phyloP scores from a whole-genome alignment of 2,329 filamentous ascomycete genomes.

The Cladorrhinum sp. region DNA sequence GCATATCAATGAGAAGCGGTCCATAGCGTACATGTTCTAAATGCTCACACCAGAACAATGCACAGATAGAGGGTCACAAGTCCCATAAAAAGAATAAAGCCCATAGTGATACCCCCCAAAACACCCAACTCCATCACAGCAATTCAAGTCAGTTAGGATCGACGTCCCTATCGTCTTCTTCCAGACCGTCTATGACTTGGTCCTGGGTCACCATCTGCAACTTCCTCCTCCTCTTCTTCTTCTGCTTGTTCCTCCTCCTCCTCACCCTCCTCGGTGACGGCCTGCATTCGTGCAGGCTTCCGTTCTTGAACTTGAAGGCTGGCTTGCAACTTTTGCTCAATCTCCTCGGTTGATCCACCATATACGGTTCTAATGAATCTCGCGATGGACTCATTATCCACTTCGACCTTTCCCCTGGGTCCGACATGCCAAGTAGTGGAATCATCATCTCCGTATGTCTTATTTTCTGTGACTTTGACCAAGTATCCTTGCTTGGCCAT shows the following conservation, averaged over 20 bases:
- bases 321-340: conserved; percentile 57
- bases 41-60: neutral
- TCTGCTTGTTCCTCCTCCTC: conserved; percentile 21
- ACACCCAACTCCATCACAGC: neutral
- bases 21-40: neutral
- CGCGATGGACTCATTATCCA: conserved; percentile 72
- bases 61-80: neutral
- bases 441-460: conserved; percentile 64
- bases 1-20: too few species aligned
- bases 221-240: conserved; percentile 16
- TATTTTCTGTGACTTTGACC: conserved; percentile 66
- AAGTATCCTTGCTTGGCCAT: conserved; percentile 84
- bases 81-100: conserved; percentile 7
- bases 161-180: conserved; percentile 16
- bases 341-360: conserved; percentile 49
- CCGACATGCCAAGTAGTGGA: conserved; percentile 80
- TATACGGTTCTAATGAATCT: conserved; percentile 64
- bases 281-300: conserved; percentile 19
- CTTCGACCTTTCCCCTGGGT: conserved; percentile 78
- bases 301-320: conserved; percentile 54
- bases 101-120: conserved; percentile 16
- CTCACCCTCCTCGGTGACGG: conserved; percentile 24
- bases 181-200: conserved; percentile 18
- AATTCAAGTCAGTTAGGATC: conserved; percentile 12
- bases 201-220: conserved; percentile 19